Evolutionary conservation across 441 rosid species (phyloP).

Genomic region (Populus hybrid): DNA sequence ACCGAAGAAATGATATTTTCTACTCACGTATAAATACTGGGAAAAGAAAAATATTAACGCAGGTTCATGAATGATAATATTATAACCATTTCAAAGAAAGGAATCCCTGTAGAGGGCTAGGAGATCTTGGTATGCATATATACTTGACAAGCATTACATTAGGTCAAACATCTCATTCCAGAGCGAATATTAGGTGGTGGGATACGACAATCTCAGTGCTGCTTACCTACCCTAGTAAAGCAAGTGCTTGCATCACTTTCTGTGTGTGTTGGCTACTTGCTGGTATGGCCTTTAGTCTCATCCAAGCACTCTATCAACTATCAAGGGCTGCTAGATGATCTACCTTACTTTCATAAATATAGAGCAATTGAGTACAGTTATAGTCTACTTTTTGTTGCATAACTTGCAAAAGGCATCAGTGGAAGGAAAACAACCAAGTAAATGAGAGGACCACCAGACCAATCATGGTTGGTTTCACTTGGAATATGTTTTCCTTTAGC

Average conservation of each 20-base stretch:
- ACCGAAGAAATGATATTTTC: not conserved
- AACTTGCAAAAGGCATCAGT: too few species aligned
- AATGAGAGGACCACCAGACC: conserved; percentile 1
- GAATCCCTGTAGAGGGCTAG: conserved; percentile 16
- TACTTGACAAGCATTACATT: conserved; percentile 29
- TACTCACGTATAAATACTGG: not conserved
- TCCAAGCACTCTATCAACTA: not conserved
- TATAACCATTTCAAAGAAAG: not conserved
- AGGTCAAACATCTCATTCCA: conserved; percentile 7
- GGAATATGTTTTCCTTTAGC: not conserved
- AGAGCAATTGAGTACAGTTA: not conserved
- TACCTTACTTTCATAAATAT: not conserved
- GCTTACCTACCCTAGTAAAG: not conserved
- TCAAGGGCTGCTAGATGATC: not conserved
- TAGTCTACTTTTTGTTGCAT: not conserved
- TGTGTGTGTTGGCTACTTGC: not conserved
- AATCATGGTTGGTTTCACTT: not conserved
- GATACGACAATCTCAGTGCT: not conserved
- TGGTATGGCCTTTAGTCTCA: not conserved
- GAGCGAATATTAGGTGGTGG: conserved; percentile 15
- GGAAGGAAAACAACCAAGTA: too few species aligned
- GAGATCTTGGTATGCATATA: not conserved
- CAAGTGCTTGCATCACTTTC: not conserved
- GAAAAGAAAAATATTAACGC: not conserved
- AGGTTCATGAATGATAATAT: not conserved